Base-by-base conservation (phyloP, 2,329 filamentous ascomycete species). In the Pseudogymnoascus sp. region DNA sequence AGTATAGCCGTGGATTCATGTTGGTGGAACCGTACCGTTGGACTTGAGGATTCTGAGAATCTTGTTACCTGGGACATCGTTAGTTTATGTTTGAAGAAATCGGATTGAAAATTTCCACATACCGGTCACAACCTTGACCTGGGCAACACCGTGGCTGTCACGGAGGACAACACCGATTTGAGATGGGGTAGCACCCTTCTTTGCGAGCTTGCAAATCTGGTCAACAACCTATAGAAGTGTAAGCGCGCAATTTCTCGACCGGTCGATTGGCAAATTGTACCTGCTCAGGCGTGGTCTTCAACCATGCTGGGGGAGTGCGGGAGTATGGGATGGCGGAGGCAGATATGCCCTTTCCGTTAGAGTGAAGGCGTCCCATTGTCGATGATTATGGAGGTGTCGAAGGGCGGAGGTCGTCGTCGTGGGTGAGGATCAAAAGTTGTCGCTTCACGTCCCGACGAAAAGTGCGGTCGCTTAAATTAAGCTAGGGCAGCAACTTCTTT, bases 41-140 rank as follows among this genome's bases (percentile, higher is more conserved):
- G 89, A 89, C 88, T 97, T 97, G 73, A 99, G 86, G 82, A 99
- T 97, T 80, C 94, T 89, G 76, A 99, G 91, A 78, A 99, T 97
- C 86, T 96, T 96, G 91, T 99, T 99, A 82, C 94, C 93, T 92
- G 71, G 69, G 68, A 69, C 54, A 70, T 66, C 62, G 74, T 81
- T 71, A 82, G 76, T 69, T 68, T 65, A 30, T 22, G 33, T 58
- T 39, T 18, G 20, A 28, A 38, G 25, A 58, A 33, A 25, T 57
- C 57, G 22, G 38, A 35, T 28, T 25, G 4, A 70, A 76, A 61
- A 35, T 12, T 33, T 54, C 47, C 28, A 69, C 88, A 75, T 90
- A 95, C 92, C 92, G 77, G 92, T 96, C 71, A 97, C 91, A 75
- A 96, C 83, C 86, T 94, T 95, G 81, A 97, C 93, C 83, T 97